Conservation (phyloP, 2,329 filamentous ascomycete species). For the Macrophomina phaseolina region DNA sequence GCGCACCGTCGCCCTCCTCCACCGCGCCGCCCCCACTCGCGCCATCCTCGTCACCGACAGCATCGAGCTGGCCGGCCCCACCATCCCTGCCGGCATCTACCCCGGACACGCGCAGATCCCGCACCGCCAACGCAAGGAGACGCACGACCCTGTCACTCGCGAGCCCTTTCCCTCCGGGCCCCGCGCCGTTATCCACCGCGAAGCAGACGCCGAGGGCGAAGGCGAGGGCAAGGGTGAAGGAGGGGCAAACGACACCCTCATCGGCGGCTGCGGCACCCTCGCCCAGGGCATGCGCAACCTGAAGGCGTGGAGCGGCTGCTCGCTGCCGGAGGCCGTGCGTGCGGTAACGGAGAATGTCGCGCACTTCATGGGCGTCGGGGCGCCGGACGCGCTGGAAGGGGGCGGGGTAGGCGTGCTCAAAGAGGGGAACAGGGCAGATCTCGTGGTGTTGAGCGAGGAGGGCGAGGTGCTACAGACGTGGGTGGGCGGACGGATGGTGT, state of each 20-base stretch:
- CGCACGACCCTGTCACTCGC: not conserved
- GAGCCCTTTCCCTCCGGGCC: constrained; percentile 33
- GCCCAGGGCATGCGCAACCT: constrained; percentile 58
- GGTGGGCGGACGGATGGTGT: constrained; percentile 56
- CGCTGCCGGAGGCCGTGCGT: constrained; percentile 54
- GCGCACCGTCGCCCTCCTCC: constrained; percentile 54
- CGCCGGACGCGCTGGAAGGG: constrained; percentile 50
- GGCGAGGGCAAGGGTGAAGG: constrained; percentile 34
- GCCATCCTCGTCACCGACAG: constrained; percentile 61
- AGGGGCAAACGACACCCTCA: constrained; percentile 47
- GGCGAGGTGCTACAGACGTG: constrained; percentile 59
- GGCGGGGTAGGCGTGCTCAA: constrained; percentile 51
- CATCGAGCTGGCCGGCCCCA: constrained; percentile 60
- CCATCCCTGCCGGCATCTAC: constrained; percentile 58
- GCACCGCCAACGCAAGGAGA: constrained; percentile 53
- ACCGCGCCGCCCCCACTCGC: constrained; percentile 52
- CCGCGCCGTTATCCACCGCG: constrained; percentile 52
- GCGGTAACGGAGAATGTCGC: constrained; percentile 59
- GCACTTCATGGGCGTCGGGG: constrained; percentile 55
- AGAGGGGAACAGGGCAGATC: constrained; percentile 55
- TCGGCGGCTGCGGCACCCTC: constrained; percentile 59
- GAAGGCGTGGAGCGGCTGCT: constrained; percentile 54
- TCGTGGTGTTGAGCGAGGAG: constrained; percentile 54
- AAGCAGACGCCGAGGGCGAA: constrained; percentile 26
- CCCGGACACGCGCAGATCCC: constrained; percentile 60